phyloP scores from a whole-genome alignment of 2,329 filamentous ascomycete species.

The Teratosphaeria epicoccoides region DNA sequence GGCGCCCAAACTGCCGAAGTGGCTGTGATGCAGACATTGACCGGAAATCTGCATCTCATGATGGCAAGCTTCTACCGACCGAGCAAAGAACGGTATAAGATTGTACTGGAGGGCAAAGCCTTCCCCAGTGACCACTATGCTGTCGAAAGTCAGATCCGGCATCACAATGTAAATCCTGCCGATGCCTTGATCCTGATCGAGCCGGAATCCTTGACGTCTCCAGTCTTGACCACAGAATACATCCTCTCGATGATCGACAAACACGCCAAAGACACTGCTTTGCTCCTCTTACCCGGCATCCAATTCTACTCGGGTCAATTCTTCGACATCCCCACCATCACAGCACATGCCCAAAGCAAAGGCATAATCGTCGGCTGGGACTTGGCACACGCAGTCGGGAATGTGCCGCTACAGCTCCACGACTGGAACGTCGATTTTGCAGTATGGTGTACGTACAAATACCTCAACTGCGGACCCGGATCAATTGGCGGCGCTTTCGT shows the following conservation, averaged over 20 bases:
- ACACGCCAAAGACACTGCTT: conserved; percentile 60
- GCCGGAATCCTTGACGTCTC: conserved; percentile 40
- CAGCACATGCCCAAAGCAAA: conserved; percentile 58
- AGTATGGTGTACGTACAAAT: conserved; percentile 91
- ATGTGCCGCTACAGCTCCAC: conserved; percentile 67
- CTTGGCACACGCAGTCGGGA: conserved; percentile 75
- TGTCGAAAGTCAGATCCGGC: conserved; percentile 66
- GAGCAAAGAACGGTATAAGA: conserved; percentile 56
- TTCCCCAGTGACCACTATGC: conserved; percentile 85
- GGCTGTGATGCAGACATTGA: conserved; percentile 80
- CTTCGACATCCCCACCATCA: conserved; percentile 74
- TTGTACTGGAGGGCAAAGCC: conserved; percentile 80
- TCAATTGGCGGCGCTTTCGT: conserved; percentile 72
- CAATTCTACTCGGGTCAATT: conserved; percentile 89
- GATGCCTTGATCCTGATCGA: conserved; percentile 65
- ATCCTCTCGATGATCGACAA: conserved; percentile 64
- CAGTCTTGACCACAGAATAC: conserved; percentile 58
- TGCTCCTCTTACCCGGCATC: conserved; percentile 74
- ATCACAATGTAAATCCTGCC: conserved; percentile 56
- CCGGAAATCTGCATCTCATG: conserved; percentile 68
- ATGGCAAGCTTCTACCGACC: conserved; percentile 78
- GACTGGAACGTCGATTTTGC: conserved; percentile 90
- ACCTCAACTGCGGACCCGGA: conserved; percentile 77
- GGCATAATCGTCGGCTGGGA: conserved; percentile 77
- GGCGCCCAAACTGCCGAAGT: conserved; percentile 65